Evolutionary conservation across 1,284 basidiomycete genomes (phyloP).

Genomic region (Leccinum pachyderme): DNA sequence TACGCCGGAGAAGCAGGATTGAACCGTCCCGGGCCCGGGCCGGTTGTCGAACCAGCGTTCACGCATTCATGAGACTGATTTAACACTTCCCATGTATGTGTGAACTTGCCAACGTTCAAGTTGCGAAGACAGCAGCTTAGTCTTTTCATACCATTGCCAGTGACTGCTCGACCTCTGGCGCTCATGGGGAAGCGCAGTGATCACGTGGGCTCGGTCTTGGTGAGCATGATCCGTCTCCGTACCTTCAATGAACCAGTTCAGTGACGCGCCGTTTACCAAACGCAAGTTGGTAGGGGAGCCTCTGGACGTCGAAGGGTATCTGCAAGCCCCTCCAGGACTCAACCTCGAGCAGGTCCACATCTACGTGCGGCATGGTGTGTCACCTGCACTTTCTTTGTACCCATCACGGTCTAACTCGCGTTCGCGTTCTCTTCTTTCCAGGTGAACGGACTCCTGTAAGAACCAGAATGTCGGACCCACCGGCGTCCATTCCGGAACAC

Average conservation of each 20-base stretch:
- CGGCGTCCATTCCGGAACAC: conserved; percentile 64
- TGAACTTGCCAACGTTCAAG: background rate
- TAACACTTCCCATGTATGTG: conserved; percentile 15
- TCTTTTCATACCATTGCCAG: background rate
- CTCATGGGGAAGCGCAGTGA: conserved; percentile 3
- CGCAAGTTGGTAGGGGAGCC: conserved; percentile 39
- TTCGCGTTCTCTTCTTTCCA: conserved; percentile 26
- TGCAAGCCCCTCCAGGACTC: conserved; percentile 53
- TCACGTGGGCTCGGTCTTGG: conserved; percentile 8
- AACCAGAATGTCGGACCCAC: conserved; percentile 57
- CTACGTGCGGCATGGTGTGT: conserved; percentile 71
- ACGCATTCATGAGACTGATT: background rate
- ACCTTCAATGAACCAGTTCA: background rate
- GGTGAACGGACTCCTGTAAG: conserved; percentile 75
- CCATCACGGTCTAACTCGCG: background rate
- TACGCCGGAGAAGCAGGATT: too few relatives aligned
- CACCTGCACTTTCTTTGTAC: background rate
- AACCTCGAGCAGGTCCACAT: conserved; percentile 70
- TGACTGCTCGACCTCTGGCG: background rate
- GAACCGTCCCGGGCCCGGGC: background rate
- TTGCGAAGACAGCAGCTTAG: background rate
- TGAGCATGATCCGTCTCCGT: conserved; percentile 8
- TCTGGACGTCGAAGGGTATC: conserved; percentile 61
- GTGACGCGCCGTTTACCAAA: background rate
- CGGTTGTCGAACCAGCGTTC: background rate